Conservation (phyloP, 2,329 filamentous ascomycete species). For the Fusarium sp. region DNA sequence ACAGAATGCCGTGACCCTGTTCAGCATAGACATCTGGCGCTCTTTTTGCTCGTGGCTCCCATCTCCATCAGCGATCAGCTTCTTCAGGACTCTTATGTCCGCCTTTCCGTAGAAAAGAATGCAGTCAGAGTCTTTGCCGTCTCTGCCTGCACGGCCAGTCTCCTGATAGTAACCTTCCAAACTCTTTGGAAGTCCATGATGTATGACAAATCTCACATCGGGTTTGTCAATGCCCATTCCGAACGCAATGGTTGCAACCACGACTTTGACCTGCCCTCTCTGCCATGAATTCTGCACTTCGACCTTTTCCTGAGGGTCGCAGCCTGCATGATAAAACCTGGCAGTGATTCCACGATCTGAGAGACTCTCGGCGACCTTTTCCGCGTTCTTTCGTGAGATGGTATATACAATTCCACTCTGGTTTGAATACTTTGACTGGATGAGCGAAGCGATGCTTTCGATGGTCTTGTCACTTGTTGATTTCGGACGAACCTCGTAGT, state of each 20-base stretch:
- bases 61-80: constrained; percentile 85
- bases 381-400: constrained; percentile 83
- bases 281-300: constrained; percentile 86
- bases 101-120: constrained; percentile 87
- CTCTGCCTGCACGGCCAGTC: constrained; percentile 91
- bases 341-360: constrained; percentile 73
- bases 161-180: constrained; percentile 99
- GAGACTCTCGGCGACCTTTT: constrained; percentile 79
- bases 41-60: constrained; percentile 82
- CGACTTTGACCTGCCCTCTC: constrained; percentile 78
- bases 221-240: constrained; percentile 99
- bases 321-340: constrained; percentile 84
- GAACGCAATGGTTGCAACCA: constrained; percentile 98
- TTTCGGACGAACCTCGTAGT: constrained; percentile 84
- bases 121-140: constrained; percentile 87
- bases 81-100: constrained; percentile 77
- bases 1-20: constrained; percentile 85
- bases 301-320: constrained; percentile 73
- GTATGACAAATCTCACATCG: constrained; percentile 95
- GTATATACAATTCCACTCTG: constrained; percentile 95
- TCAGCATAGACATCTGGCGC: constrained; percentile 84
- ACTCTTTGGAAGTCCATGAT: constrained; percentile 91
- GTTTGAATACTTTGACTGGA: constrained; percentile 72
- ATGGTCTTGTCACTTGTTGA: constrained; percentile 60
- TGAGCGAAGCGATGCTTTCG: constrained; percentile 68